These are phyloP conservation scores for Tolypocladium pustulatum DNA, from an alignment of 2,329 filamentous ascomycete genomes.

Conservation along the genomic window DNA sequence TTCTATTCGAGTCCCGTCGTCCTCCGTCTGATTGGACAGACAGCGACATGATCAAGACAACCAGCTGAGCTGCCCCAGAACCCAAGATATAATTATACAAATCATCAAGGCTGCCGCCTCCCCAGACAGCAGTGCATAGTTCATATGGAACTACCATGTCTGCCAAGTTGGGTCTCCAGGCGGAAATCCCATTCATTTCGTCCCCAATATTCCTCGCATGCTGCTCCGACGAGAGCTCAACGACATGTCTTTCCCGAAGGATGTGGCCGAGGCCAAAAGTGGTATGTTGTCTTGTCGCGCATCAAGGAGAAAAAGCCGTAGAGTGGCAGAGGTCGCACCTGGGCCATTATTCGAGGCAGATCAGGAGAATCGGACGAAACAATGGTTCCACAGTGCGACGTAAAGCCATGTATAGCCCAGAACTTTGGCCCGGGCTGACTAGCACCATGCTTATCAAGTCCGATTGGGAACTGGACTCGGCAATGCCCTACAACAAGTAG, in stretches of 20 bases:
- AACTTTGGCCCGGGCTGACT: not conserved
- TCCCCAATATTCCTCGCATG: too few species aligned
- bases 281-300: not conserved
- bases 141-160: not conserved
- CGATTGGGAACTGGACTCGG: too few species aligned
- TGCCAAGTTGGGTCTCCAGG: too few species aligned
- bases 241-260: not conserved
- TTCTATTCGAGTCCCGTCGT: not conserved
- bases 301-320: not conserved
- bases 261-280: not conserved
- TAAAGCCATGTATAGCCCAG: not conserved
- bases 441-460: not conserved
- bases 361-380: not conserved
- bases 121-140: not conserved
- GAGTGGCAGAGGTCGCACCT: not conserved
- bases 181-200: too few species aligned
- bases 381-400: not conserved
- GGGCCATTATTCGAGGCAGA: not conserved
- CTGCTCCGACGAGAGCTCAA: not conserved
- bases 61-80: not conserved
- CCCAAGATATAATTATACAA: not conserved
- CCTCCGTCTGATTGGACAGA: not conserved
- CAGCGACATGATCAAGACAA: not conserved
- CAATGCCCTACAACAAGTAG: not conserved
- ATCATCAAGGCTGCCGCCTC: not conserved